Conservation (phyloP, 2,329 filamentous ascomycete genomes). For the Fusarium nygamai region DNA sequence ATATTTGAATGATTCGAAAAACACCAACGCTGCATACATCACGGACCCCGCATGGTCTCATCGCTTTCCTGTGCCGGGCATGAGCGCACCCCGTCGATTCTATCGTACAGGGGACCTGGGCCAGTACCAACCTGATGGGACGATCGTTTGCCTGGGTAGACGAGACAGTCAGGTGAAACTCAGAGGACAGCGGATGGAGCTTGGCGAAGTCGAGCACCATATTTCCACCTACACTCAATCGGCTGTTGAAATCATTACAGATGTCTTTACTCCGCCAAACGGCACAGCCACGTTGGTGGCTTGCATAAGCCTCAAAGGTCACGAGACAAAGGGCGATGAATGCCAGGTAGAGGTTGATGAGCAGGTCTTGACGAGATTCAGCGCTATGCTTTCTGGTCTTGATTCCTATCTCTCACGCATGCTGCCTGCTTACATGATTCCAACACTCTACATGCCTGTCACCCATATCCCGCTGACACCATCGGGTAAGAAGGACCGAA, state of each 20-base stretch:
- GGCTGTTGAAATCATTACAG: not conserved
- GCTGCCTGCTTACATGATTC: not conserved
- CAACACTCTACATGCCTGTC: not conserved
- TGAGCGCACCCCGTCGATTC: not conserved
- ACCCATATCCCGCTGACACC: not conserved
- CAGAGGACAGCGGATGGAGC: not conserved
- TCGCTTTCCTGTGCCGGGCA: not conserved
- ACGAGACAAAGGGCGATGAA: not conserved
- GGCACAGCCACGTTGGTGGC: not conserved
- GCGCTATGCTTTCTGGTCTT: not conserved
- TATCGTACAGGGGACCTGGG: not conserved
- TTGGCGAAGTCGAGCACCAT: not conserved
- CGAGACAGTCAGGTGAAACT: not conserved
- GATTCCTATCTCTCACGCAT: not conserved
- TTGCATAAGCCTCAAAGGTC: not conserved
- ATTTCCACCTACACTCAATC: not conserved
- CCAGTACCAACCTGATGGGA: not conserved
- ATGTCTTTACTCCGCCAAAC: not conserved
- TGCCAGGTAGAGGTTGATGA: not conserved
- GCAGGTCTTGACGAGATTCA: not conserved
- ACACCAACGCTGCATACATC: not conserved
- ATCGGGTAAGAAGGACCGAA: not conserved
- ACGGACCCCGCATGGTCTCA: not conserved
- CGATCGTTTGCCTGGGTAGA: not conserved
- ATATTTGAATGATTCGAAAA: not conserved